Evolutionary conservation across 768 basidiomycete species (phyloP), one percentile per base, ranked within the genome.

Genomic region (Antrodiella citrinella): DNA sequence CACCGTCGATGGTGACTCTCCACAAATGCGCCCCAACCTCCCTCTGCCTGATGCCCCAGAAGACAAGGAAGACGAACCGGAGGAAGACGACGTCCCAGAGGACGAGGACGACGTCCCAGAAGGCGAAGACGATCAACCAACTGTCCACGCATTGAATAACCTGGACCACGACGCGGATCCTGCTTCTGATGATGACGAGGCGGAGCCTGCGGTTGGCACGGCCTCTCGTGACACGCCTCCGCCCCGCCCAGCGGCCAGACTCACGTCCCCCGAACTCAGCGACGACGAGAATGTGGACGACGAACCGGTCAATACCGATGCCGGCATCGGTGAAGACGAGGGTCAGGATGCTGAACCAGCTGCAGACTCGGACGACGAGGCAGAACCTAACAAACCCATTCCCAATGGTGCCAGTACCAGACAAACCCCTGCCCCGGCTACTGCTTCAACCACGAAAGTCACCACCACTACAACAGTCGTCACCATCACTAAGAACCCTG

Each of bases 271-370:
- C 22, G 61, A 64, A 30, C 58, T 60, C 49, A 59, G 62, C 35
- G 67, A 67, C 54, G 69, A 67, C 48, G 67, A 68, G 44, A 65
- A 67, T 45, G 65, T 63, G 42, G 65, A 67, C 38, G 64, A 52
- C 12, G 61, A 59, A 1, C 61, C 56, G 39, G 57, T 47, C 9
- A 58, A 55, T 7, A 51, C 48, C 15, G 56, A 56, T n/a, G 59
- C 53, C 10, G 55, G 56, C 7, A 54, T 52, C 5, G 53, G 58
- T 1, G 45, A 35, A 0, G 67, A 64, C 21, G 63, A 68, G 0
- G 65, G 60, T 25, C 63, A 63, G 15, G 59, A 58, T 26, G 51
- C 57, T 7, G 62, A 62, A 11, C 57, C 51, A 10, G 56, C 45
- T 18, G 55, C 40, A 10, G 57, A 53, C 1, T 58, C 56, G 19